Base-by-base conservation (phyloP, 306 rosid genomes). In the Pyrus pyrifolia region DNA sequence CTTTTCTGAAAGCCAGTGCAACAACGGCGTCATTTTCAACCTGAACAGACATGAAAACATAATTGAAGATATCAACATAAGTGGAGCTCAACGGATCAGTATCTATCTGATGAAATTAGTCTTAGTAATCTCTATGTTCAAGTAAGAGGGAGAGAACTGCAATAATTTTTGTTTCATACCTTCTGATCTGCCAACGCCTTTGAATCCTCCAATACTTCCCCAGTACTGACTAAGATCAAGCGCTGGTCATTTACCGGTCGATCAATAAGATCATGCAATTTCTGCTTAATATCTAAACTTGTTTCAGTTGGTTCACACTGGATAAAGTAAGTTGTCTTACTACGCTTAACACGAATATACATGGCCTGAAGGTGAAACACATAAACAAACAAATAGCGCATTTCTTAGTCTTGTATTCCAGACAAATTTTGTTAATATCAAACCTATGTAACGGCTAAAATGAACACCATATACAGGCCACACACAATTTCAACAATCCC, bases 291-390 rank as follows among this genome's bases (percentile, higher is more conserved):
- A 73, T 86, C 92, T 75, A 90, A 83, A 84, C 81, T 74, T 76
- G 89, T 89, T 80, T 94, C 96, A 45, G 94, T 88, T 75, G 97
- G 95, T 81, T 94, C 93, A 79, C 97, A 91, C 85, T 87, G 88
- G 83, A 91, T 94, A 85, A 94, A 94, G 90, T 91, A 91, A 31
- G 97, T 91, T 63, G 97, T 90, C 90, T 91, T 91, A 23, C 31
- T 57, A 42, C 91, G 96, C 84, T 94, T 91, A 76, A 90, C 88
- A 38, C 96, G 97, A 75, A 94, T 90, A 81, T 91, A 94, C 93
- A 90, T 94, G 67, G 96, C 97, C 96, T 68, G 78, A 57, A 67
- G 29, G 46, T 68, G 78, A 57, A 67, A 35, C 58, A 15, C 21
- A 74, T 3, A 25, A 11, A 55, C 4, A 55, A 21, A 33, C 29